These are phyloP conservation scores for Trifolium dubium DNA, from an alignment of 306 rosid genomes.

Conservation along the genomic window DNA sequence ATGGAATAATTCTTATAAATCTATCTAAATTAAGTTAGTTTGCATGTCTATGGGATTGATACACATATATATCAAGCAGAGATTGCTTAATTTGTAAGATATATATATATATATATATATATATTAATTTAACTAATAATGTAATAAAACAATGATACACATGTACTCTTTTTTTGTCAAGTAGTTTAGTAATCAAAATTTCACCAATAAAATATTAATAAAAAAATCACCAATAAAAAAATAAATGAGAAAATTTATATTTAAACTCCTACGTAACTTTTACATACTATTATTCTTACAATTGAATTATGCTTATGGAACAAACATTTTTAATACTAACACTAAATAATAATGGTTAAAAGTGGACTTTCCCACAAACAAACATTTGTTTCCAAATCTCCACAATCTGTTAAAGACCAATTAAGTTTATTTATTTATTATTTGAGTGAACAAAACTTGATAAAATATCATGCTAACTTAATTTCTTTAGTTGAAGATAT, in stretches of 20 bases:
- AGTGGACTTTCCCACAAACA: slow-evolving; percentile 5
- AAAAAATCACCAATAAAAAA: too few species aligned
- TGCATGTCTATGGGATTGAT: neutral
- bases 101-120: too few species aligned
- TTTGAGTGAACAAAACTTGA: neutral
- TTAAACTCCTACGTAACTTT: too few species aligned
- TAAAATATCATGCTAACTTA: neutral
- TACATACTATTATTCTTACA: too few species aligned
- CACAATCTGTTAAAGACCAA: neutral
- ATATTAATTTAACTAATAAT: neutral
- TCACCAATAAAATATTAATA: too few species aligned
- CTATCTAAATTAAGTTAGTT: too few species aligned
- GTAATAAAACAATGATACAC: too few species aligned
- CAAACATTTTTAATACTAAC: neutral
- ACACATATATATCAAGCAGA: neutral
- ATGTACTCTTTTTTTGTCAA: too few species aligned
- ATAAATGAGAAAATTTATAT: too few species aligned
- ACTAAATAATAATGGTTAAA: slow-evolving; percentile 3
- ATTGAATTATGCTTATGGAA: neutral
- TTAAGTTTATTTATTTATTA: slow-evolving; percentile 8
- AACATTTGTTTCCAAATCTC: neutral
- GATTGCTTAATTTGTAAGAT: neutral
- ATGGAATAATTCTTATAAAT: too few species aligned
- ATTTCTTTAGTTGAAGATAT: neutral
- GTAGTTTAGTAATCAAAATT: too few species aligned